Evolutionary conservation across 148 eudicot genomes (phyloP).

Genomic region (Spergularia bocconei): DNA sequence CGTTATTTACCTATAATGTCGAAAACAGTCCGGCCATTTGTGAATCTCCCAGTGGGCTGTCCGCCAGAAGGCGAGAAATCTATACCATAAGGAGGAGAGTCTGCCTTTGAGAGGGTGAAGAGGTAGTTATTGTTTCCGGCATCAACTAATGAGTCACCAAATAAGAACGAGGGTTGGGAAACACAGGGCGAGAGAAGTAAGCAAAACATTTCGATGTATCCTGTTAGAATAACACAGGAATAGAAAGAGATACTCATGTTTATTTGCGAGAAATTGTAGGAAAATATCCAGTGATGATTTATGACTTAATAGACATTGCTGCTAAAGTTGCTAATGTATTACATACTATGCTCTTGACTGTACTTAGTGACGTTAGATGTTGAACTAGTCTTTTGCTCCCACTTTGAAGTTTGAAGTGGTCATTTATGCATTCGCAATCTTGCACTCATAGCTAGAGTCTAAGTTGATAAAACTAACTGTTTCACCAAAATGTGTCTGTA

Average conservation of each 20-base stretch:
- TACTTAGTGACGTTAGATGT: conserved; percentile 13
- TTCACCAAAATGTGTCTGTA: too few relatives aligned
- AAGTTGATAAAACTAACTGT: too few relatives aligned
- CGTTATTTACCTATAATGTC: conserved; percentile 59
- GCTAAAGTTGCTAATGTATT: too few relatives aligned
- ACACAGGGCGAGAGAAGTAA: conserved; percentile 22
- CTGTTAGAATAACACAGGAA: neutral
- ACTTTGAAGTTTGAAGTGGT: conserved; percentile 28
- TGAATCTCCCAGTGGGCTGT: conserved; percentile 68
- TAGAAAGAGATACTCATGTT: conserved; percentile 15
- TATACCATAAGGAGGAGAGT: conserved; percentile 66
- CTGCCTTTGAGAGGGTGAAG: conserved; percentile 59
- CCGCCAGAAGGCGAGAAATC: conserved; percentile 53
- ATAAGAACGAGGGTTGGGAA: conserved; percentile 39
- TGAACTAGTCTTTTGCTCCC: conserved; percentile 16
- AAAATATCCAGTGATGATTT: neutral
- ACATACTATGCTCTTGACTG: neutral
- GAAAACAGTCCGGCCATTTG: conserved; percentile 58
- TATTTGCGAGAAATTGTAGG: neutral
- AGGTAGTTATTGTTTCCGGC: conserved; percentile 63
- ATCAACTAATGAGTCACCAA: conserved; percentile 63
- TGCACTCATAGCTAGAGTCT: too few relatives aligned
- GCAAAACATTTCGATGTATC: neutral
- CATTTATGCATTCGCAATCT: neutral
- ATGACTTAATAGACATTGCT: neutral